Percentiles rank a stretch among this genome's conserved stretches.
These are phyloP conservation scores for Cytospora piceicola DNA, from an alignment of 2,329 filamentous ascomycete genomes.

Conservation along the genomic window DNA sequence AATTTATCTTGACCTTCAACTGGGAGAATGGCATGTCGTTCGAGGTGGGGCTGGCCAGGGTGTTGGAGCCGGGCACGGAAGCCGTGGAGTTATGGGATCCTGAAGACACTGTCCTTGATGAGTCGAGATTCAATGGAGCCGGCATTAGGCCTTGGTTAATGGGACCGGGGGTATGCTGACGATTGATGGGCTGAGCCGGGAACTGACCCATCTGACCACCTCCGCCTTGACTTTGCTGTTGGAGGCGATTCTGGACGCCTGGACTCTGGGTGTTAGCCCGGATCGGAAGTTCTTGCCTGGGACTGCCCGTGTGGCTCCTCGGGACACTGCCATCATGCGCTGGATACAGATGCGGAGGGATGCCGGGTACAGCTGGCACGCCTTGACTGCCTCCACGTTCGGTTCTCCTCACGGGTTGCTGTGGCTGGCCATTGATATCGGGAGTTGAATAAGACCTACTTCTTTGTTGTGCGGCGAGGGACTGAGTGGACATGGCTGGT, in stretches of 20 bases:
- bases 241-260: conserved; percentile 63
- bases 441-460: conserved; percentile 93
- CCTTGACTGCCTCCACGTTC: conserved; percentile 53
- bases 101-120: conserved; percentile 36
- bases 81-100: conserved; percentile 43
- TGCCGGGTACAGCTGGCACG: conserved; percentile 74
- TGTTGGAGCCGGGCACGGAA: conserved; percentile 42
- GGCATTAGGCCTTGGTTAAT: conserved; percentile 38
- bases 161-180: conserved; percentile 51
- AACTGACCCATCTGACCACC: conserved; percentile 60
- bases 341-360: conserved; percentile 69
- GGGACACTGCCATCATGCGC: conserved; percentile 68
- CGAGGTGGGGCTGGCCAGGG: conserved; percentile 38
- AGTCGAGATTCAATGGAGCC: conserved; percentile 41
- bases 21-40: conserved; percentile 67
- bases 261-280: conserved; percentile 74
- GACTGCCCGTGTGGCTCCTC: conserved; percentile 82
- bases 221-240: conserved; percentile 49
- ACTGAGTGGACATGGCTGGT: conserved; percentile 63
- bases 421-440: conserved; percentile 78
- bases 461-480: conserved; percentile 63
- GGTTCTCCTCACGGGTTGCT: conserved; percentile 56
- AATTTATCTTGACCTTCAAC: conserved; percentile 94
- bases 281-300: conserved; percentile 67
- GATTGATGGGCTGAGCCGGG: conserved; percentile 56